Base-by-base conservation (phyloP, 768 basidiomycete species). In the Tephrocybe rancida region DNA sequence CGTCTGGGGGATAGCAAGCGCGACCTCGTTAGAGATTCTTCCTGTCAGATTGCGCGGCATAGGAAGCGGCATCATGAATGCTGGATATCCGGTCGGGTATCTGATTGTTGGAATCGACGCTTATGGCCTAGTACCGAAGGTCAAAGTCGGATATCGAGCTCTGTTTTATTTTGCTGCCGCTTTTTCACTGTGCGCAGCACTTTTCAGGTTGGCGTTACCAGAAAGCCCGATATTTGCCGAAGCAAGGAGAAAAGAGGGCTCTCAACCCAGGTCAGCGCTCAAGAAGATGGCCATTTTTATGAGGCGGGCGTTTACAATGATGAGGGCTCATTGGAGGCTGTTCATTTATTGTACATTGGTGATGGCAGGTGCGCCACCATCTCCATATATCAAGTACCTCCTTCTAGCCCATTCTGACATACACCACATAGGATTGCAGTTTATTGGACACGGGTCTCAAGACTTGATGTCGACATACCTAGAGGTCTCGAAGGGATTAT, bases 81-180 rank as follows among this genome's bases (percentile, higher is more conserved):
- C 95, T 66, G 95, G 92, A 13, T 95, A 95, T 61, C 90, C 92
- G 0, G 79, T 85, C 10, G 95, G 95, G 3, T 95, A 80, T 54
- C 82, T 96, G 9, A 59, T 97, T 49, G 90, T 92, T 0, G 88
- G 93, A 0, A 81, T 88, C 42, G 79, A 95, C 73, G 92, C 94
- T 64, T 76, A 95, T 18, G 76, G 72, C 4, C 73, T 89, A 25
- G 90, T 81, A 21, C 68, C 76, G 1, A 64, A 73, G 65, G 71
- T 71, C 1, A 64, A 73, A 64, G 71, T 70, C 26, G 70, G 74
- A 26, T 95, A 93, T 92, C 77, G 92, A 35, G 68, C 79, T 3
- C 70, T 95, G 18, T 95, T 95, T 77, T 96, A 87, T 83, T 80
- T 84, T 37, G 88, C 82, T 2, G 67, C 87, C 3, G 87, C 85